Conservation (phyloP, 2,329 filamentous ascomycete genomes). For the Paramyrothecium sp. region DNA sequence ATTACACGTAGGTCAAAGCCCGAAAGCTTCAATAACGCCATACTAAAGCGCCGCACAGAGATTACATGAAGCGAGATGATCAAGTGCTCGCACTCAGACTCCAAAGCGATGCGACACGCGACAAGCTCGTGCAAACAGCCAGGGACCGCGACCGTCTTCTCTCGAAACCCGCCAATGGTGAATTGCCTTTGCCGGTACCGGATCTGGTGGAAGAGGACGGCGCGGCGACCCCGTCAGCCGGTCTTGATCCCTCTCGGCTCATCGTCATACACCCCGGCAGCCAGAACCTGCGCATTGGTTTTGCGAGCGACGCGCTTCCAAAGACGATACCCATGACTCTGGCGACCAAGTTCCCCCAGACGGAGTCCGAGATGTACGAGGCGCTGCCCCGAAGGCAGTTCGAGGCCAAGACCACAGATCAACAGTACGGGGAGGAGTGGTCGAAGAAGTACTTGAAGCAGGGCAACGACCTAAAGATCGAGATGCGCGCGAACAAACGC, state of each 20-base stretch:
- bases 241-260: conserved; percentile 78
- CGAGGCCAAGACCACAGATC: conserved; percentile 63
- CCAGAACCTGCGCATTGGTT: conserved; percentile 89
- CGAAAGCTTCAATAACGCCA: not conserved
- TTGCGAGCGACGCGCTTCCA: conserved; percentile 92
- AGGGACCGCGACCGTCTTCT: conserved; percentile 86
- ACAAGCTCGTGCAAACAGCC: conserved; percentile 79
- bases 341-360: conserved; percentile 73
- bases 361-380: conserved; percentile 80
- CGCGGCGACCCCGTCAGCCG: conserved; percentile 54
- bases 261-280: conserved; percentile 95
- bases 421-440: conserved; percentile 85
- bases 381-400: conserved; percentile 72
- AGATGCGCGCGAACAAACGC: conserved; percentile 91
- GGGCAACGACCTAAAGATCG: conserved; percentile 81
- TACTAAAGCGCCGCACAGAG: conserved; percentile 48
- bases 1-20: conserved; percentile 74
- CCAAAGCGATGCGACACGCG: conserved; percentile 82
- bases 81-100: conserved; percentile 88
- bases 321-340: conserved; percentile 94
- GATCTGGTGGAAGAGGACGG: conserved; percentile 59
- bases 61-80: conserved; percentile 98
- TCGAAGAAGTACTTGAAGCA: conserved; percentile 74
- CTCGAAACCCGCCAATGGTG: conserved; percentile 69
- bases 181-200: conserved; percentile 58